Conservation (phyloP, 768 basidiomycete species). For the Auricularia cornea region DNA sequence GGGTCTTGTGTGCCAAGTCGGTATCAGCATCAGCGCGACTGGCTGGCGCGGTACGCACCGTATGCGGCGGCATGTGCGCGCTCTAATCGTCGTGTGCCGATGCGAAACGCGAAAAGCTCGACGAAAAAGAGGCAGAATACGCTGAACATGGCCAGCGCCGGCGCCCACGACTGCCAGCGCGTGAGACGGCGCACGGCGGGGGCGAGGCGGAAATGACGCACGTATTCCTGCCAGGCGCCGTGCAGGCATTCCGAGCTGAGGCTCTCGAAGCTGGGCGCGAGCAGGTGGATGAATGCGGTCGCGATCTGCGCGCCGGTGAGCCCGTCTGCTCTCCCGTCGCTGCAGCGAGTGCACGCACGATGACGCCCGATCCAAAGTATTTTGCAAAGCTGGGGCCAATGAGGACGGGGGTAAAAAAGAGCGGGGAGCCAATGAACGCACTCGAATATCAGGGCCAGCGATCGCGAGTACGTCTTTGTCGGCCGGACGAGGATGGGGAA, state of each 20-base stretch:
- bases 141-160: constrained; percentile 72
- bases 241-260: constrained; percentile 63
- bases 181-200: neutral
- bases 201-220: constrained; percentile 29
- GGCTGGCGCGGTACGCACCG: constrained; percentile 1
- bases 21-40: neutral
- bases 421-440: constrained; percentile 25
- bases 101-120: constrained; percentile 81
- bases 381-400: constrained; percentile 57
- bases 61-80: neutral
- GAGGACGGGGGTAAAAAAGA: neutral
- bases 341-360: constrained; percentile 38
- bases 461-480: neutral
- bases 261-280: constrained; percentile 65
- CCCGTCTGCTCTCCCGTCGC: neutral
- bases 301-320: constrained; percentile 50
- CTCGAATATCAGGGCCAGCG: constrained; percentile 45
- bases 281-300: constrained; percentile 81
- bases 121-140: constrained; percentile 79
- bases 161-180: constrained; percentile 57
- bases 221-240: constrained; percentile 65
- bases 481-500: constrained; percentile 14
- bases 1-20: constrained; percentile 34
- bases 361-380: constrained; percentile 86
- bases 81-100: constrained; percentile 67